These are phyloP conservation scores for Striga asiatica DNA, from an alignment of 257 asterid species.

Conservation along the genomic window DNA sequence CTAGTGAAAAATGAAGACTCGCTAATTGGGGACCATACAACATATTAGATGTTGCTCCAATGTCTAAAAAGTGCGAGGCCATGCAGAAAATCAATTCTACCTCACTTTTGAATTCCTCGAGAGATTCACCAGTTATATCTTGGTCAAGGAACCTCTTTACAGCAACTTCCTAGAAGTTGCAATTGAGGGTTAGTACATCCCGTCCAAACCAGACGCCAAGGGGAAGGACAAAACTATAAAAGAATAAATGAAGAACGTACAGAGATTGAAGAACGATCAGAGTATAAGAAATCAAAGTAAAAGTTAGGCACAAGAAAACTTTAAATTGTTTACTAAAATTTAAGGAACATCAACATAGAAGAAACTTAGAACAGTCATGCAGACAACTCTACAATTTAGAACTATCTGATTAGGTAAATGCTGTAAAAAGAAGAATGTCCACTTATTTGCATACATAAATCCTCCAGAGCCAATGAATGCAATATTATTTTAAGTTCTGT, in stretches of 20 bases:
- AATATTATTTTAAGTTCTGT: too few species aligned
- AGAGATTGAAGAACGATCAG: slow-evolving; percentile 7
- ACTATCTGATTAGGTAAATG: too few species aligned
- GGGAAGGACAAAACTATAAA: slow-evolving; percentile 7
- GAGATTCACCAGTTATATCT: slow-evolving; percentile 79
- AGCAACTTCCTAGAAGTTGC: slow-evolving; percentile 79
- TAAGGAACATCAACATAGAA: too few species aligned
- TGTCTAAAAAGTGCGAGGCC: background rate
- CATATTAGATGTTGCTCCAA: slow-evolving; percentile 10
- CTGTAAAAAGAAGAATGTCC: too few species aligned
- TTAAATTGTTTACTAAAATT: too few species aligned
- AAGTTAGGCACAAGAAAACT: too few species aligned
- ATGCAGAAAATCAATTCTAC: slow-evolving; percentile 28
- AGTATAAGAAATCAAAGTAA: too few species aligned
- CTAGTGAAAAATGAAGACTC: background rate
- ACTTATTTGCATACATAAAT: too few species aligned
- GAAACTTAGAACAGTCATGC: too few species aligned
- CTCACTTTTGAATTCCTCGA: slow-evolving; percentile 95
- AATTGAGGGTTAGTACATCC: slow-evolving; percentile 18
- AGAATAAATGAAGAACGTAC: background rate
- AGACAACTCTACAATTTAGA: too few species aligned
- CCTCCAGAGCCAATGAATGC: too few species aligned
- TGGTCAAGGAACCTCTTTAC: slow-evolving; percentile 92
- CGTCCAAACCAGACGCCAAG: slow-evolving; percentile 11
- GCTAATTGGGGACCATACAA: background rate